These are phyloP conservation scores for Hevea brasiliensis DNA, from an alignment of 345 rosid genomes.

Conservation along the genomic window DNA sequence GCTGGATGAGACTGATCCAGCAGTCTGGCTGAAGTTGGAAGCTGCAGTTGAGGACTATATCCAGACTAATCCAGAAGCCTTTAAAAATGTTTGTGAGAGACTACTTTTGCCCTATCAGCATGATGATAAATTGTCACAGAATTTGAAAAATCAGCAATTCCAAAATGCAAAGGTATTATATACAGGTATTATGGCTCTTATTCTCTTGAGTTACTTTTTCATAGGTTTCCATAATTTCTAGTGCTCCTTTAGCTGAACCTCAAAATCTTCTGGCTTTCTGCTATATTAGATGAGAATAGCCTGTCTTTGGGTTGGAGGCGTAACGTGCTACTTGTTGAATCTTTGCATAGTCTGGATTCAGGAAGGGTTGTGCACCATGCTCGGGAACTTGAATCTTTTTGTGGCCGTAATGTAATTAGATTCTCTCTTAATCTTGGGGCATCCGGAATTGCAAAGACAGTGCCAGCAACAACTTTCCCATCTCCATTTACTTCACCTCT, in stretches of 20 bases:
- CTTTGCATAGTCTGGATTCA: constrained; percentile 82
- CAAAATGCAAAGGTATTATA: constrained; percentile 35
- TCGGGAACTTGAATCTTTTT: constrained; percentile 85
- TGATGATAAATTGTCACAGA: constrained; percentile 70
- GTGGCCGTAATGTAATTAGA: constrained; percentile 66
- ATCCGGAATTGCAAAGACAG: constrained; percentile 53
- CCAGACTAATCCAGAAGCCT: constrained; percentile 60
- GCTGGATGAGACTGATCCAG: constrained; percentile 98
- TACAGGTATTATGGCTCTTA: constrained; percentile 39
- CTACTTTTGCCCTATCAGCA: constrained; percentile 71
- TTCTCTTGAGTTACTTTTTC: neutral
- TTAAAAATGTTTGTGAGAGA: constrained; percentile 73
- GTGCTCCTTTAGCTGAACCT: constrained; percentile 24
- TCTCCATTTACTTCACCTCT: constrained; percentile 87
- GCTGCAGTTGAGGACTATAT: constrained; percentile 79
- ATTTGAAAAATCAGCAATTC: constrained; percentile 48
- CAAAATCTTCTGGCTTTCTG: constrained; percentile 26
- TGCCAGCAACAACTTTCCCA: constrained; percentile 62
- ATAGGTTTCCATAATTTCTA: neutral
- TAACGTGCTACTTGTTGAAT: constrained; percentile 87
- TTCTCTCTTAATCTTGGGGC: constrained; percentile 58
- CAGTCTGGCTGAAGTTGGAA: constrained; percentile 90
- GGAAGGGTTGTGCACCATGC: constrained; percentile 82
- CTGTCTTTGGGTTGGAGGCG: constrained; percentile 97
- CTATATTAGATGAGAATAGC: constrained; percentile 51